Evolutionary conservation across 768 basidiomycete genomes (phyloP), one percentile per base, ranked within the genome.

Genomic region (Hebeloma cylindrosporum): DNA sequence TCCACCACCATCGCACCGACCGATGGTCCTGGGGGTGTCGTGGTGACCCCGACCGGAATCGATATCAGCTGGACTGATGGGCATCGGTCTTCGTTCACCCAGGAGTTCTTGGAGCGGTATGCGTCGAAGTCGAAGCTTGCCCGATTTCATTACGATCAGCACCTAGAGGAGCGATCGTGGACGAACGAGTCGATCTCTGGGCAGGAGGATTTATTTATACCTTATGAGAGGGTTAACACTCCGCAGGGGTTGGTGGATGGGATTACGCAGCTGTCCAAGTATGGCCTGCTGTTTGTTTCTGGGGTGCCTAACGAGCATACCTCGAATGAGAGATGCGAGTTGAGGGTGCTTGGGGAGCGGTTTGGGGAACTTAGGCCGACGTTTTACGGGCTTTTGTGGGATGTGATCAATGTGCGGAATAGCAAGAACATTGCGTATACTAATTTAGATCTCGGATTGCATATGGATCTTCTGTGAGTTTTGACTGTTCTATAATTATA

Each of bases 341-440:
- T 93, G 22, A 72, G 79, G 3, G 66, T 47, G n/a, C 70, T 97
- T 2, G 89, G 80, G 2, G 68, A 72, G 20, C 60, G 58, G 17
- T 87, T 97, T 54, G 87, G 91, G 5, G 79, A 89, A 51, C 71
- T 97, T 20, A 72, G 92, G 20, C 70, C 76, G 33, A 98, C 93
- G 7, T 94, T 97, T 62, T 99, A 99, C 54, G 95, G 95, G 0
- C 71, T 75, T 33, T 60, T 85, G 1, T 97, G 93, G 92, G 82
- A 96, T 61, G 94, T 98, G 20, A 79, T 81, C 67, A 89, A 83
- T 48, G 56, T 82, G 29, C 68, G 64, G 30, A 73, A 89, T 43
- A 88, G 88, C 57, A 78, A 73, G 53, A 99, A 99, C 62, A 92
- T 99, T 44, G 95, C 95, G 3, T 97, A 96, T 62, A 99, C 95